phyloP scores from a whole-genome alignment of 257 asterid genomes.

The Knoxia roxburghii region DNA sequence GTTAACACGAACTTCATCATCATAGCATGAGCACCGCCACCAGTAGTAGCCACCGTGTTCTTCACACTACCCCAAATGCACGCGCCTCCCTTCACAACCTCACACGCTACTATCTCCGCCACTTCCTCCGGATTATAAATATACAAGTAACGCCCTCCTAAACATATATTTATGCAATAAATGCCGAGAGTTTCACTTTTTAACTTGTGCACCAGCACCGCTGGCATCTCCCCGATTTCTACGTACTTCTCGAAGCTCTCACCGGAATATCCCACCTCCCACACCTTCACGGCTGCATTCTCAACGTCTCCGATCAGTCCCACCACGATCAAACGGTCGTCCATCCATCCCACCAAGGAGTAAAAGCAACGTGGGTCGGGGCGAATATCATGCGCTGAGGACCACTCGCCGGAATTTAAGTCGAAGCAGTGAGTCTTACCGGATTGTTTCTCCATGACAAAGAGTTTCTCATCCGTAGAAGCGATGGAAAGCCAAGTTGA shows the following conservation, averaged over 20 bases:
- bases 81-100: slow-evolving; percentile 28
- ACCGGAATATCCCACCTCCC: slow-evolving; percentile 25
- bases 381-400: slow-evolving; percentile 24
- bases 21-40: slow-evolving; percentile 19
- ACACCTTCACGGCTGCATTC: slow-evolving; percentile 36
- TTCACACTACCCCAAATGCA: slow-evolving; percentile 65
- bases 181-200: slow-evolving; percentile 31
- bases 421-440: slow-evolving; percentile 52
- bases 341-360: slow-evolving; percentile 36
- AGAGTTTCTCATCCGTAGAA: slow-evolving; percentile 34
- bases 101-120: slow-evolving; percentile 64
- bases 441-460: slow-evolving; percentile 44
- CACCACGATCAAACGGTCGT: slow-evolving; percentile 31
- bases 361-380: slow-evolving; percentile 32
- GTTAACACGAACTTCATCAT: slow-evolving; percentile 37
- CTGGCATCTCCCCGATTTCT: slow-evolving; percentile 60
- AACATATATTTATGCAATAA: slow-evolving; percentile 27
- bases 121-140: slow-evolving; percentile 33
- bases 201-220: slow-evolving; percentile 30
- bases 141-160: slow-evolving; percentile 38
- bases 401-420: slow-evolving; percentile 46
- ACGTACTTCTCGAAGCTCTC: slow-evolving; percentile 21
- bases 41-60: slow-evolving; percentile 33
- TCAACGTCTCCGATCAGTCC: slow-evolving; percentile 29
- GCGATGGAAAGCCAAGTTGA: slow-evolving; percentile 52